A percentile compares a stretch with the other conserved stretches of the same genome.
Conservation (phyloP, 257 asterid species). For the Cordia subcordata region DNA sequence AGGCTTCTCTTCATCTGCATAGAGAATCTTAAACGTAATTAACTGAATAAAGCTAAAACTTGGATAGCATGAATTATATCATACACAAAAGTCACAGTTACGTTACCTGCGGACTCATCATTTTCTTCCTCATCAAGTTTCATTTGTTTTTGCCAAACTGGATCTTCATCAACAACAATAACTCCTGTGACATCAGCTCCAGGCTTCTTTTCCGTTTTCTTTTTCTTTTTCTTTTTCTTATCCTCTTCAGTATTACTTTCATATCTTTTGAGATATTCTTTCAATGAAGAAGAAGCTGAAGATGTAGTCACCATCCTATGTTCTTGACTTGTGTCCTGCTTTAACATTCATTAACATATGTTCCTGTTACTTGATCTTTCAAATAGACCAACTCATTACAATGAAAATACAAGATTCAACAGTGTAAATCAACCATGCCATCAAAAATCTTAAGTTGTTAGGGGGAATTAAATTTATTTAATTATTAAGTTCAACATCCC, state of each 20-base stretch:
- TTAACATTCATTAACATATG: not conserved
- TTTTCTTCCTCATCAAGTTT: constrained; percentile 53
- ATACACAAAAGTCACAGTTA: not conserved
- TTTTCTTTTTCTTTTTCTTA: constrained; percentile 52
- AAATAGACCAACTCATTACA: not conserved
- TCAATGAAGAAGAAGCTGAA: constrained; percentile 48
- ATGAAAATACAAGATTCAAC: not conserved
- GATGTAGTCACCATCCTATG: constrained; percentile 40
- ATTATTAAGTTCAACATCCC: too few relatives aligned
- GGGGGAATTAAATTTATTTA: too few relatives aligned
- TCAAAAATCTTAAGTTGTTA: too few relatives aligned
- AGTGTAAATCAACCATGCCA: too few relatives aligned
- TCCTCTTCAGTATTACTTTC: constrained; percentile 46
- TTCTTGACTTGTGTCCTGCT: not conserved
- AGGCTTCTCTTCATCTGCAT: constrained; percentile 79
- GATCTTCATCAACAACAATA: constrained; percentile 73
- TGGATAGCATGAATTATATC: not conserved
- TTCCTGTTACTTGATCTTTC: not conserved
- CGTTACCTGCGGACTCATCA: constrained; percentile 51
- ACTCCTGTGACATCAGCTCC: constrained; percentile 44
- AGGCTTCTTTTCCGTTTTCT: constrained; percentile 41
- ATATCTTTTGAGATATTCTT: constrained; percentile 71
- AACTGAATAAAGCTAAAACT: constrained; percentile 7
- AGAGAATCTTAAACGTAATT: not conserved
- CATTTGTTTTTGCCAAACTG: constrained; percentile 76